Conservation (phyloP, 805 yeast species). For the Metschnikowia vanudenii region DNA sequence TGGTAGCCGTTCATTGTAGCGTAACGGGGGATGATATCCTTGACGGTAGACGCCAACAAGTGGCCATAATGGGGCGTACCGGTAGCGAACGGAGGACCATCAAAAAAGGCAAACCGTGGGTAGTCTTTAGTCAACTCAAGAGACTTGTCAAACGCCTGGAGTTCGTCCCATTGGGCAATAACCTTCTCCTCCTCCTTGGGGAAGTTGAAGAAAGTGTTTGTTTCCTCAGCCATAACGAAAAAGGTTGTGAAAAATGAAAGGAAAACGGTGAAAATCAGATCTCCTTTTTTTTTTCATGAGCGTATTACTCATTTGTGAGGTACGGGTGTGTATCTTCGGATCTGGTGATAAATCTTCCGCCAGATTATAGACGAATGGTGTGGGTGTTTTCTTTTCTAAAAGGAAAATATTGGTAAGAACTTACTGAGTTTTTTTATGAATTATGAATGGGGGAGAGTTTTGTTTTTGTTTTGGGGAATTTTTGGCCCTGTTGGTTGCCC, state of each 20-base stretch:
- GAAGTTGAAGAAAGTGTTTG: constrained; percentile 54
- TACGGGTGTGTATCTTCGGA: constrained; percentile 11
- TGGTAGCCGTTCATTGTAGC: constrained; percentile 97
- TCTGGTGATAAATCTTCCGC: too few relatives aligned
- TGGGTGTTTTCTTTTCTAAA: background rate
- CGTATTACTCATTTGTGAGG: constrained; percentile 10
- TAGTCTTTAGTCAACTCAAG: constrained; percentile 78
- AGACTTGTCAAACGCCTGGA: constrained; percentile 90
- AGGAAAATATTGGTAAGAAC: too few relatives aligned
- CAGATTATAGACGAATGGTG: too few relatives aligned
- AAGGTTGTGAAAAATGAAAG: background rate
- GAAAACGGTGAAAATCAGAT: background rate
- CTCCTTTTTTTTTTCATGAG: background rate
- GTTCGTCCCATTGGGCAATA: constrained; percentile 78
- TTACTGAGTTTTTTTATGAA: too few relatives aligned
- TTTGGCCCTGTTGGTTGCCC: too few relatives aligned
- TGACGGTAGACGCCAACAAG: constrained; percentile 92
- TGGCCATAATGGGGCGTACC: constrained; percentile 99
- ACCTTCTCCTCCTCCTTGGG: constrained; percentile 88
- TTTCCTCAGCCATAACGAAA: constrained; percentile 20
- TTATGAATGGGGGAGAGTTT: too few relatives aligned
- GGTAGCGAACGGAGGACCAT: constrained; percentile 99
- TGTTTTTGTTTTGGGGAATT: too few relatives aligned
- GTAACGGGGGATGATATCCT: constrained; percentile 95
- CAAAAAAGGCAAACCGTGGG: constrained; percentile 90